Percentiles rank a stretch among this genome's conserved stretches.
These are phyloP conservation scores for Ophiostoma ips DNA, from an alignment of 2,329 filamentous ascomycete genomes.

Conservation along the genomic window DNA sequence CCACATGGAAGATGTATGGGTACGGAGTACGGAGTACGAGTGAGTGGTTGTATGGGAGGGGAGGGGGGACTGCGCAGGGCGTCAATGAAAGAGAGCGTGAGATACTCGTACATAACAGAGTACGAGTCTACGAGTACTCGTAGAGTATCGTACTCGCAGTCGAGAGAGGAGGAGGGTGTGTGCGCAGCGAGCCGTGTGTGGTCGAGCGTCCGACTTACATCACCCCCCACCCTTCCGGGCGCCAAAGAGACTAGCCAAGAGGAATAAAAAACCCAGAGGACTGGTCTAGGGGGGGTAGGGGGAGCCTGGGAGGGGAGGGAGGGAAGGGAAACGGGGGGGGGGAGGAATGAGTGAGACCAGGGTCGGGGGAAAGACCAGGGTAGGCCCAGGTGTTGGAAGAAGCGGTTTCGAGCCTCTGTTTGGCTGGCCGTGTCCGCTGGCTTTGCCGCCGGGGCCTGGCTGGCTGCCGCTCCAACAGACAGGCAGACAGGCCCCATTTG, in stretches of 20 bases:
- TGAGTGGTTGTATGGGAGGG: not conserved
- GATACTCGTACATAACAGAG: not conserved
- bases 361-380: not conserved
- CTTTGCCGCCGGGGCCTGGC: constrained; percentile 4
- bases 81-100: not conserved
- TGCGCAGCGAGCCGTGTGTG: not conserved
- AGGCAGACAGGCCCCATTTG: not conserved
- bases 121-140: not conserved
- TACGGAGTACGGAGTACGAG: not conserved
- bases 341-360: no score
- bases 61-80: constrained; percentile 3
- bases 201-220: constrained; percentile 4
- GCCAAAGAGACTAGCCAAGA: not conserved
- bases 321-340: no score
- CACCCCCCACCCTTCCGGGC: not conserved
- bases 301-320: no score
- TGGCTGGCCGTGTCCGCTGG: constrained; percentile 5
- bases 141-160: no score
- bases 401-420: constrained; percentile 5
- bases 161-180: not conserved
- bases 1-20: no score
- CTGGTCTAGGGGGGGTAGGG: not conserved
- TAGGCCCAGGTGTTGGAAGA: constrained; percentile 1
- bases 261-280: not conserved
- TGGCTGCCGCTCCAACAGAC: not conserved